phyloP scores from a whole-genome alignment of 139 green algal species.

The Closterium sp. region DNA sequence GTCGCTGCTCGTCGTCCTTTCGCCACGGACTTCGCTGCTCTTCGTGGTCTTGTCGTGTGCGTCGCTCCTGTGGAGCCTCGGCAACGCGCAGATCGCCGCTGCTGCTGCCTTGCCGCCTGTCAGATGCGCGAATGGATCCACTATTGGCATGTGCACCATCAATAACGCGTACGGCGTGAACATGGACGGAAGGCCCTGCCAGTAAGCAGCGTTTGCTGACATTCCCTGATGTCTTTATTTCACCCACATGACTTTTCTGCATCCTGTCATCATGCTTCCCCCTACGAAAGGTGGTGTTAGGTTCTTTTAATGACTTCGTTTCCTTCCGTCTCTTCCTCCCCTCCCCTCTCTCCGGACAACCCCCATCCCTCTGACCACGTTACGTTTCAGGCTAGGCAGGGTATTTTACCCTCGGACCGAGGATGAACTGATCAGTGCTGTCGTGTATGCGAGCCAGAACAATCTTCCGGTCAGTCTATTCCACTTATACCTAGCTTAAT shows the following conservation, averaged over 20 bases:
- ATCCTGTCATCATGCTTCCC: no score
- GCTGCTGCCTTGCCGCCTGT: background rate
- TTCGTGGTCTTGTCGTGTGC: background rate
- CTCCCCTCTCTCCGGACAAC: no score
- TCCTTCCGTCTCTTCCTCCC: background rate
- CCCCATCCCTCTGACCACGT: background rate
- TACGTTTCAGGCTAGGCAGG: background rate
- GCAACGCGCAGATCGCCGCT: background rate
- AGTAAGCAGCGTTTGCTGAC: background rate
- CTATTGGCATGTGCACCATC: background rate
- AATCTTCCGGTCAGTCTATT: background rate
- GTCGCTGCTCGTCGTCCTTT: background rate
- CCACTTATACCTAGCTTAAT: no score
- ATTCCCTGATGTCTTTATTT: no score
- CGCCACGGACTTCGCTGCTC: no score
- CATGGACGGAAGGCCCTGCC: background rate
- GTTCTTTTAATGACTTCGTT: background rate
- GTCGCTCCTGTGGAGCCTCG: background rate
- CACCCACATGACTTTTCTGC: no score
- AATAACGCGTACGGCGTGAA: background rate
- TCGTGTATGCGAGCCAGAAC: background rate
- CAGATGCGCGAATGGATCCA: background rate
- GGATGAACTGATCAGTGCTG: background rate
- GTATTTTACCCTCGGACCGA: background rate
- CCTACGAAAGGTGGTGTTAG: no score